phyloP scores from a whole-genome alignment of 768 basidiomycete species.

The Sistotremastrum suecicum region DNA sequence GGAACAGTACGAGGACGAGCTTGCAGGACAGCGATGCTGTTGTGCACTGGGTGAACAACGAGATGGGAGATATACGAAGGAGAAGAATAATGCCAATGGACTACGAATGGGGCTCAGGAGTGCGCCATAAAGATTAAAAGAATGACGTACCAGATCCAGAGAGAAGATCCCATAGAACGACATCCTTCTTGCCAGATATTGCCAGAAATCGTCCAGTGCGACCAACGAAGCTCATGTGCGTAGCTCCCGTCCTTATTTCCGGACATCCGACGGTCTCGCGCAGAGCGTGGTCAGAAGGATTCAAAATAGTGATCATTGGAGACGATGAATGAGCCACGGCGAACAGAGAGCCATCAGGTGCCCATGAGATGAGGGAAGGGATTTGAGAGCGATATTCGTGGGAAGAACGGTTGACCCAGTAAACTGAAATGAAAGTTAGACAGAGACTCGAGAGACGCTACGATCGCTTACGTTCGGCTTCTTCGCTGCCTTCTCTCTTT shows the following conservation, averaged over 20 bases:
- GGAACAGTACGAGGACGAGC: constrained; percentile 7
- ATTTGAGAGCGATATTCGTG: constrained; percentile 53
- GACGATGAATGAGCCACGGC: constrained; percentile 57
- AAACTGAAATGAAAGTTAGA: constrained; percentile 25
- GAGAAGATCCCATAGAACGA: constrained; percentile 66
- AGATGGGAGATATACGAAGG: constrained; percentile 25
- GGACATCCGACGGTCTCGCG: constrained; percentile 23
- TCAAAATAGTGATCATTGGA: constrained; percentile 60
- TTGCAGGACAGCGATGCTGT: constrained; percentile 47
- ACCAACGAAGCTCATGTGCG: constrained; percentile 52
- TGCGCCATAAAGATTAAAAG: not conserved
- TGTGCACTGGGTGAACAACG: constrained; percentile 40
- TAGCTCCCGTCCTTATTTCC: constrained; percentile 30
- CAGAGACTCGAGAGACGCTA: not conserved
- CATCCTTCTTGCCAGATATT: constrained; percentile 29
- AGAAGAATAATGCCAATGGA: constrained; percentile 41
- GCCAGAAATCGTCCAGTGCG: constrained; percentile 55
- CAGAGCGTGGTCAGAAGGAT: constrained; percentile 43
- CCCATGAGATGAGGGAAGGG: constrained; percentile 62
- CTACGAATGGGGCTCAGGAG: constrained; percentile 20
- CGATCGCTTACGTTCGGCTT: constrained; percentile 34
- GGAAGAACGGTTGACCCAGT: constrained; percentile 71
- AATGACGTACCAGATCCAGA: constrained; percentile 37
- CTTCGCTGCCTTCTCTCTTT: constrained; percentile 29
- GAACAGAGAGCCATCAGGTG: constrained; percentile 75